phyloP scores from a whole-genome alignment of 2,329 filamentous ascomycete species.

The Paecilomyces fulvus region DNA sequence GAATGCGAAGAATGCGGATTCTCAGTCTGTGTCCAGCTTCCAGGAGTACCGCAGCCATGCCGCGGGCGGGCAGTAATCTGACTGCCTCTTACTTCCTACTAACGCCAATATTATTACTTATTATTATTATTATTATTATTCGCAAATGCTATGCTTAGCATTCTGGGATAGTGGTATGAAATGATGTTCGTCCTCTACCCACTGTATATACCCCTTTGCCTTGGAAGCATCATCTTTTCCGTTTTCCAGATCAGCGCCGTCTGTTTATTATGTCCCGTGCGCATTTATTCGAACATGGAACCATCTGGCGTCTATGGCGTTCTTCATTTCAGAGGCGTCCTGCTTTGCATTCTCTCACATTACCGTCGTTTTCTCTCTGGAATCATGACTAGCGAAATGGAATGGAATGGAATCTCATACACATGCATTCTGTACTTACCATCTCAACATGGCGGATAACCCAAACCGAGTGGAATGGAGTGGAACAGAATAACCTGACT shows the following conservation, averaged over 20 bases:
- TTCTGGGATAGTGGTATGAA: too few species aligned
- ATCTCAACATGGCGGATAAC: not conserved
- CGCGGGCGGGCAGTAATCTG: not conserved
- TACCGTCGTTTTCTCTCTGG: not conserved
- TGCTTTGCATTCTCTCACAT: too few species aligned
- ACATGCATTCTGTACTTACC: not conserved
- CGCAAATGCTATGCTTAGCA: too few species aligned
- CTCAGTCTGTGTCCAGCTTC: constrained; percentile 25
- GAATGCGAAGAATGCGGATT: constrained; percentile 13
- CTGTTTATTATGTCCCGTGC: not conserved
- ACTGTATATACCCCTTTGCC: not conserved
- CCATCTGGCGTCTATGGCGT: not conserved
- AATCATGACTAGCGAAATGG: not conserved
- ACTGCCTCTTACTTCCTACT: not conserved
- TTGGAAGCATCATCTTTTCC: not conserved
- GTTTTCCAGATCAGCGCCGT: not conserved
- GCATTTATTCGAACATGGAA: not conserved
- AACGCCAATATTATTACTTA: too few species aligned
- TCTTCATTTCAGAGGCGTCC: not conserved
- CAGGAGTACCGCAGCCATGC: constrained; percentile 36
- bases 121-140: too few species aligned
- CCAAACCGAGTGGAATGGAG: not conserved
- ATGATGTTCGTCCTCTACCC: too few species aligned
- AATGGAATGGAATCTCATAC: not conserved
- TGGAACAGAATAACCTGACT: not conserved